Evolutionary conservation across 768 basidiomycete species (phyloP), one percentile per base, ranked within the genome.

Genomic region (Tremella yokohamensis): DNA sequence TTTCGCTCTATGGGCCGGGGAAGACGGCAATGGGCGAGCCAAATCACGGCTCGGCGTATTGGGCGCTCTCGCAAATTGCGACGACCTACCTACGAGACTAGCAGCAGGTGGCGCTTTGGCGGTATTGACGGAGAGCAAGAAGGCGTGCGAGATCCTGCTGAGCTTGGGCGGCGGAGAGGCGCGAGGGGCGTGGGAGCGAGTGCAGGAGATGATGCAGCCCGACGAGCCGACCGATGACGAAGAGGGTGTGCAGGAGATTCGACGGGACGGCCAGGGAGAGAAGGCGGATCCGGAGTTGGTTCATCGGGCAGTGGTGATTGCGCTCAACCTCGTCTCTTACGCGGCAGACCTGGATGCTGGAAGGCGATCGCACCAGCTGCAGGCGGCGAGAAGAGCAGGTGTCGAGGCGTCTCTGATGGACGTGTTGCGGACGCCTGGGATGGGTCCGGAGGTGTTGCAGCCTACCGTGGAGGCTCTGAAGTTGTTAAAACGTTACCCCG

Each of bases 41-140:
- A 51, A 37, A 44, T 71, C 64, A 24, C 60, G 86, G 74, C 78
- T 98, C 1, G 87, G 90, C 59, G 79, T 97, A 38, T 76, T 98
- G 19, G 74, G 94, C 40, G 91, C 92, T 3, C 78, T 99, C 45
- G 87, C 88, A 1, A 87, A 92, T 62, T 84, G 90, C 13, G 86
- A 91, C 22, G 96, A 99, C 77, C 52, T 85, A 8, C 83, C 84
- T 7, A 99, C 94, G 2, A 83, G 88, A 34, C 74, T 89, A 15
- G 94, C 94, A n/a, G 90, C 93, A 1, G 85, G 89, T 0, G 94
- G 93, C 16, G 88, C 91, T 2, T 79, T 97, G 40, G 91, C 94
- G 3, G 86, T 85, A 25, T 76, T 99, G 54, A 87, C 87, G 1
- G 79, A 81, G 22, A 82, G 85, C 7, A 79, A 81, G 1, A 78